These are phyloP conservation scores for Thalassiosira delicatula DNA, from an alignment of 352 stramenopile species.

Conservation along the genomic window DNA sequence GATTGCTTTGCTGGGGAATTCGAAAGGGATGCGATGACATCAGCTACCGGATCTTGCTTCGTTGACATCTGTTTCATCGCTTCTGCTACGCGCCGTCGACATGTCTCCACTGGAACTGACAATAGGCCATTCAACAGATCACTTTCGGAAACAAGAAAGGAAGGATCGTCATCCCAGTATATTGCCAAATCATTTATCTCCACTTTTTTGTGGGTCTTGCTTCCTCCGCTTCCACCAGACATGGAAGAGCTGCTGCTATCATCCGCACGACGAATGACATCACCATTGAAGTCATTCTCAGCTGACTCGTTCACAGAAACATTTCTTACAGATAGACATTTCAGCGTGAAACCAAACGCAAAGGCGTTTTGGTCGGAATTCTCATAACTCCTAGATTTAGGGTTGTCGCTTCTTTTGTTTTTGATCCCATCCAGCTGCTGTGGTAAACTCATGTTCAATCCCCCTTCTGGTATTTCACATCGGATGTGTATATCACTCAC, in stretches of 20 bases:
- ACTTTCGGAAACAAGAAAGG: constrained; percentile 78
- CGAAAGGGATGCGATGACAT: constrained; percentile 56
- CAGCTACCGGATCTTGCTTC: constrained; percentile 67
- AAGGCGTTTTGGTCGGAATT: constrained; percentile 73
- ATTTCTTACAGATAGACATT: constrained; percentile 64
- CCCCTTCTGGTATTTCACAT: constrained; percentile 78
- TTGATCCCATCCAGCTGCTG: background rate
- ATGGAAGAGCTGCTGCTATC: constrained; percentile 7
- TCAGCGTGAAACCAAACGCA: constrained; percentile 76
- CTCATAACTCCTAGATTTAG: background rate
- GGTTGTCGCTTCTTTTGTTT: background rate
- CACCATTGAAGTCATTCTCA: background rate
- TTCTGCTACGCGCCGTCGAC: constrained; percentile 51
- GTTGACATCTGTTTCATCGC: constrained; percentile 71
- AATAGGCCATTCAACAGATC: constrained; percentile 62
- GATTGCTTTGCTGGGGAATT: background rate
- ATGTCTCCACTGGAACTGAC: constrained; percentile 31
- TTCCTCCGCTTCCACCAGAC: constrained; percentile 18
- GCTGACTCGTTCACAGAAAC: constrained; percentile 19
- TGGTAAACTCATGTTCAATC: constrained; percentile 69
- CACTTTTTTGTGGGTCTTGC: constrained; percentile 57
- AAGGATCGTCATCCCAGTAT: constrained; percentile 82
- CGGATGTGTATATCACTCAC: constrained; percentile 79
- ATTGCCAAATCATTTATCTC: constrained; percentile 72
- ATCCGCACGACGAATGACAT: background rate